Evolutionary conservation across 225 moss, liverwort and hornwort genomes (phyloP).

Genomic region (Marchantia paleacea): DNA sequence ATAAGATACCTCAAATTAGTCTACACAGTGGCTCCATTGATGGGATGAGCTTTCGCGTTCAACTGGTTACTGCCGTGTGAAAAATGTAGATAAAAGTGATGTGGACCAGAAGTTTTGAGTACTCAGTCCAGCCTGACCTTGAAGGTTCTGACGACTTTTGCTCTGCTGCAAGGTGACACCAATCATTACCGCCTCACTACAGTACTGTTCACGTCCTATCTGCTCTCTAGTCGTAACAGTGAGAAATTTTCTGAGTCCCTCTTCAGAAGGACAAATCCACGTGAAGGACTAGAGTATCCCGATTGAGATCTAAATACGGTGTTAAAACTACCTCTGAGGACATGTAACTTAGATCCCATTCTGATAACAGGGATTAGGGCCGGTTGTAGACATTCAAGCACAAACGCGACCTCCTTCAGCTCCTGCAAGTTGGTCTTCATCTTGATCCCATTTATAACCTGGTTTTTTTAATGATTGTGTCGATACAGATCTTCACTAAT

Average conservation of each 20-base stretch:
- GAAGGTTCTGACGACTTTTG: background rate
- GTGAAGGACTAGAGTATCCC: background rate
- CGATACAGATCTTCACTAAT: conserved; percentile 22
- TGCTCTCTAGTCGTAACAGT: background rate
- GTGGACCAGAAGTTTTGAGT: background rate
- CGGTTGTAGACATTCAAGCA: conserved; percentile 17
- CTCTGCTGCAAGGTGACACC: background rate
- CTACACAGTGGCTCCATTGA: background rate
- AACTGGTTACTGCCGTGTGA: background rate
- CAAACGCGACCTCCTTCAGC: conserved; percentile 14
- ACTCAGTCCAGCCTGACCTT: background rate
- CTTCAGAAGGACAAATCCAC: background rate
- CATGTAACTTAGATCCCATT: conserved; percentile 23
- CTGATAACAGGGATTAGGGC: background rate
- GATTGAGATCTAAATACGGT: background rate
- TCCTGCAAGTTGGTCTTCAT: conserved; percentile 8
- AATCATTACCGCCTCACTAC: background rate
- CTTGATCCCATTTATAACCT: conserved; percentile 16
- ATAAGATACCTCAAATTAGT: background rate
- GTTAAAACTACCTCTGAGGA: background rate
- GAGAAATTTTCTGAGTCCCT: background rate
- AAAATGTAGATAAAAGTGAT: background rate
- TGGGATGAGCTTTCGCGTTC: background rate
- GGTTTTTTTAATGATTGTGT: conserved; percentile 6
- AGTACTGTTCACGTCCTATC: background rate